Conservation (phyloP, 108 stramenopile genomes). For the Stephanodiscus minutulus region DNA sequence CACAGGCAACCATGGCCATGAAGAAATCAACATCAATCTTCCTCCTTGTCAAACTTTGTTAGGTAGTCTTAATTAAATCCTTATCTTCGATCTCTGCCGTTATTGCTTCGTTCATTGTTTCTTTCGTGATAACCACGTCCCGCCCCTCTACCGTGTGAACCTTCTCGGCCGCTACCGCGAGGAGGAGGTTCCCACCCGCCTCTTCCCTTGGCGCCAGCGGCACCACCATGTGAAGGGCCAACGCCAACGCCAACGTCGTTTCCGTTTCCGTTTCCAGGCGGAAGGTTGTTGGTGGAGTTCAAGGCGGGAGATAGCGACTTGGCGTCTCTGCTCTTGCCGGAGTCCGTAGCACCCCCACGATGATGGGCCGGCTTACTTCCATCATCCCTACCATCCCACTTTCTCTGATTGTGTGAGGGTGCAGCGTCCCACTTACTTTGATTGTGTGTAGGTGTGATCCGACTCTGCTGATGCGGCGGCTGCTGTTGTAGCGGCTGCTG, state of each 20-base stretch:
- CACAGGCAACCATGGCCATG: not conserved
- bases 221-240: slow-evolving; percentile 9
- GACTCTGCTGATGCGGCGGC: not conserved
- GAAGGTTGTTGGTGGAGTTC: not conserved
- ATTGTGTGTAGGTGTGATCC: slow-evolving; percentile 2
- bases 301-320: slow-evolving; percentile 1
- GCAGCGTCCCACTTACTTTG: slow-evolving; percentile 10
- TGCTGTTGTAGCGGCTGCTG: not conserved
- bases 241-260: slow-evolving; percentile 3
- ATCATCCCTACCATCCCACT: slow-evolving; percentile 21
- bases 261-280: not conserved
- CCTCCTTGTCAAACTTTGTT: not conserved
- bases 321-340: slow-evolving; percentile 2
- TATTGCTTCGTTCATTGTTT: not conserved
- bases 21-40: slow-evolving; percentile 3
- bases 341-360: not conserved
- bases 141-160: not conserved
- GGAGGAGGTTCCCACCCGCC: slow-evolving; percentile 20
- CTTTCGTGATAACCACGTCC: slow-evolving; percentile 13
- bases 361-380: not conserved
- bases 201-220: not conserved
- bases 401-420: slow-evolving; percentile 2
- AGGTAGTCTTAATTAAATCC: not conserved
- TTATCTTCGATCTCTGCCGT: slow-evolving; percentile 15
- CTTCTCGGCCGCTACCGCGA: not conserved